These are phyloP conservation scores for Przewalskia tangutica DNA, from an alignment of 257 asterid genomes.

Conservation along the genomic window DNA sequence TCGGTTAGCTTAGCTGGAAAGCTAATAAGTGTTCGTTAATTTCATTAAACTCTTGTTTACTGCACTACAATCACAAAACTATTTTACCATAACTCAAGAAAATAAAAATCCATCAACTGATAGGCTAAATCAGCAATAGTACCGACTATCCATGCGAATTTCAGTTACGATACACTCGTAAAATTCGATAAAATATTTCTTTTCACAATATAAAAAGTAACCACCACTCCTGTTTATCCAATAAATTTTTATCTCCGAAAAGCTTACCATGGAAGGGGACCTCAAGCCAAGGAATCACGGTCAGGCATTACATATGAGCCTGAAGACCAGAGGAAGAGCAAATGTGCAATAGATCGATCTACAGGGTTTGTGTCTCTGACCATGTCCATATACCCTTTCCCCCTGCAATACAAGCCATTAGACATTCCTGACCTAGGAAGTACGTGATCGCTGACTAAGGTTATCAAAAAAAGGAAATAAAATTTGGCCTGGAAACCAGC, in stretches of 20 bases:
- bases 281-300: conserved; percentile 17
- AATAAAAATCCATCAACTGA: not conserved
- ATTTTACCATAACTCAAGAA: not conserved
- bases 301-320: conserved; percentile 23
- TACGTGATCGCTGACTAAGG: not conserved
- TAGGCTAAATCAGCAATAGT: too few species aligned
- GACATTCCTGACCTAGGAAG: not conserved
- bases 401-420: conserved; percentile 17
- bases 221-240: too few species aligned
- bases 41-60: too few species aligned
- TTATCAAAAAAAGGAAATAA: too few species aligned
- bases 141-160: not conserved
- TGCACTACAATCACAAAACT: too few species aligned
- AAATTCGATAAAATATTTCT: too few species aligned
- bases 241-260: too few species aligned
- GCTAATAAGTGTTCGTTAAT: too few species aligned
- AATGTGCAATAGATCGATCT: conserved; percentile 75
- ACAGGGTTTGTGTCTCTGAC: conserved; percentile 71
- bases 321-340: conserved; percentile 58
- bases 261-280: conserved; percentile 32
- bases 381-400: conserved; percentile 39
- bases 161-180: too few species aligned
- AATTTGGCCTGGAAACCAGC: too few species aligned
- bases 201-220: too few species aligned
- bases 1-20: not conserved